A percentile compares a stretch with the other conserved stretches of the same genome.
phyloP scores from a whole-genome alignment of 768 basidiomycete species.

The Tricholoma hemisulphureum region DNA sequence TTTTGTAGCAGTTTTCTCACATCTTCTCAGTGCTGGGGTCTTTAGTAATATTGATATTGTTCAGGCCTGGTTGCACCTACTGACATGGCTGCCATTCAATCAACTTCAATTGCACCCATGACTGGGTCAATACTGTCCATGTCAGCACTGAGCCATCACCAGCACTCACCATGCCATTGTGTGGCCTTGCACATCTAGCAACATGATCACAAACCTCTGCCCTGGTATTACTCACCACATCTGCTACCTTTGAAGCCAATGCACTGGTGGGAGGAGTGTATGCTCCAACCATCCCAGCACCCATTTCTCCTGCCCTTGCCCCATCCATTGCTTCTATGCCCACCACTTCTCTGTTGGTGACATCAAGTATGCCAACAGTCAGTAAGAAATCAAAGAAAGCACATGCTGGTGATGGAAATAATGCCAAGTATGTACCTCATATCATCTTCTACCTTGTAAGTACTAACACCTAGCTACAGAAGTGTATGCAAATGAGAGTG shows the following conservation, averaged over 20 bases:
- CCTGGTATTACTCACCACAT: background rate
- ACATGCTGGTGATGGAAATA: slow-evolving; percentile 3
- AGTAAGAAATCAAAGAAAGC: slow-evolving; percentile 6
- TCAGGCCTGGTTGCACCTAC: background rate
- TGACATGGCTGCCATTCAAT: background rate
- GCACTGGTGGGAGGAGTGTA: background rate
- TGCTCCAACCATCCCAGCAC: background rate
- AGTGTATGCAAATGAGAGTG: slow-evolving; percentile 10
- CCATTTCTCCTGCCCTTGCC: background rate
- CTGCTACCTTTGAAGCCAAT: background rate
- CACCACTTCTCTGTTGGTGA: background rate
- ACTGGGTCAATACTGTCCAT: background rate
- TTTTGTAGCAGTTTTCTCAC: background rate
- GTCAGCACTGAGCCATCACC: background rate
- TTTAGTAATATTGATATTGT: background rate
- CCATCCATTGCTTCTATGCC: background rate
- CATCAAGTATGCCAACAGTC: background rate
- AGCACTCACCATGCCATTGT: background rate
- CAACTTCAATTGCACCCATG: background rate
- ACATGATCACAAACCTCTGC: background rate
- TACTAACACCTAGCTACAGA: background rate
- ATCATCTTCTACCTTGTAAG: background rate
- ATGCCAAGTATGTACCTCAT: slow-evolving; percentile 8
- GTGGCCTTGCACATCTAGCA: background rate
- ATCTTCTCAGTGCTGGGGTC: background rate